Base-by-base conservation (phyloP, 257 asterid species). In the Cordia subcordata region DNA sequence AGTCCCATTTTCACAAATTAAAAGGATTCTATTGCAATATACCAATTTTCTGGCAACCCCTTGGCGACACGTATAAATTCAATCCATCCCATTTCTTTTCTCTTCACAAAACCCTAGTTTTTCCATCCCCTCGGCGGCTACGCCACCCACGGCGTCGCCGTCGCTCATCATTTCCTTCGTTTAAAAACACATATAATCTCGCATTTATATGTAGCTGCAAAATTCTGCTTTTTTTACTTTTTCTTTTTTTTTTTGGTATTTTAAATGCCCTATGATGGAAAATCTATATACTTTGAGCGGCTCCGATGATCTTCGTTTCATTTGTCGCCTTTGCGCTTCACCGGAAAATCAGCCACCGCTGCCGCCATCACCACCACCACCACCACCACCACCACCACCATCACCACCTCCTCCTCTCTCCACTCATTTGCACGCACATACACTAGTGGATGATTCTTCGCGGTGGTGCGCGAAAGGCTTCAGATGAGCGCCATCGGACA, bases 391-490 rank as follows among this genome's bases (percentile, higher is more conserved):
- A 53, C 63, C 39, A 15, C 69, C 74, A 4, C 60, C 46, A 8
- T 55, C 60, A 5, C 60, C 62, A n/a, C 55, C 64, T 12, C 65
- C 53, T 1, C 14, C 49, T 10, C 38, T 49, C 22, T 10, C 17
- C n/a, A n/a, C 45, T 38, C 32, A 11, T 57, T 13, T 37, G 14
- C 44, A 8, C 19, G 56, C 45, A 33, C 37, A 23, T 45, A n/a
- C 38, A 11, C 44, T 75, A 63, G 49, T 66, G 76, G 68, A 64
- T 64, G 85, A 39, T 69, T 74, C 58, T 72, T 69, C 54, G 11
- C 44, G 71, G 87, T 40, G 87, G 55, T 60, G 80, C 52, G 16
- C 58, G 21, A 47, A 69, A 68, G 81, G 77, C 79, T 67, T 72
- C 64, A 57, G 71, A 69, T 80, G 90, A 82, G 64, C 68, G n/a